phyloP scores from a whole-genome alignment of 2,329 filamentous ascomycete species.

The Botrytis porri region DNA sequence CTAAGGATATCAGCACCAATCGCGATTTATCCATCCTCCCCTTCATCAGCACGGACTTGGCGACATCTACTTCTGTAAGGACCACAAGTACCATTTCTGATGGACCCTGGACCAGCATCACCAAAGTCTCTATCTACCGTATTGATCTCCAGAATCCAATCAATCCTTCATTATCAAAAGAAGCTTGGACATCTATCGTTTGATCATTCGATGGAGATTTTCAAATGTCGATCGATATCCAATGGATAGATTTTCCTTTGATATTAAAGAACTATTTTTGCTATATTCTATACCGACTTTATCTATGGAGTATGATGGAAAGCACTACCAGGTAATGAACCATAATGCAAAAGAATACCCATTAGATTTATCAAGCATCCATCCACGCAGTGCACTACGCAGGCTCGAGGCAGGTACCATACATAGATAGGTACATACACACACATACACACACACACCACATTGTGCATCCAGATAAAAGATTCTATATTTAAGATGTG shows the following conservation, averaged over 20 bases:
- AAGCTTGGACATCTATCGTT: constrained; percentile 7
- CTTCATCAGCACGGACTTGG: constrained; percentile 9
- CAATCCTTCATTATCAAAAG: constrained; percentile 1
- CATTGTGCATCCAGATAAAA: background rate
- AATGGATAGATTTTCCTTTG: background rate
- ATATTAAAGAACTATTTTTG: background rate
- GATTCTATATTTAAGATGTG: constrained; percentile 7
- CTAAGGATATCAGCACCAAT: background rate
- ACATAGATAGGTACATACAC: background rate
- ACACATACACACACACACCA: too few species aligned
- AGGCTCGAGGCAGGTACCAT: constrained; percentile 1
- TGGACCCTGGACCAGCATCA: background rate
- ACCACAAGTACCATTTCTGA: background rate
- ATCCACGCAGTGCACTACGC: background rate
- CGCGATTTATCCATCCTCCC: background rate
- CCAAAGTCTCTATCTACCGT: background rate
- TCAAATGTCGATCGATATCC: background rate
- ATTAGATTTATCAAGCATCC: background rate
- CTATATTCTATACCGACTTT: background rate
- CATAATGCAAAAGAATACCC: background rate
- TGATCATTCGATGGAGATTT: background rate
- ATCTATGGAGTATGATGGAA: background rate
- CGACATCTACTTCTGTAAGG: constrained; percentile 7
- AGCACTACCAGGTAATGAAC: background rate
- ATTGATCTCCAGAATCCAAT: constrained; percentile 6